phyloP scores from a whole-genome alignment of 73 alveolate genomes.

The Stentor roeselii region DNA sequence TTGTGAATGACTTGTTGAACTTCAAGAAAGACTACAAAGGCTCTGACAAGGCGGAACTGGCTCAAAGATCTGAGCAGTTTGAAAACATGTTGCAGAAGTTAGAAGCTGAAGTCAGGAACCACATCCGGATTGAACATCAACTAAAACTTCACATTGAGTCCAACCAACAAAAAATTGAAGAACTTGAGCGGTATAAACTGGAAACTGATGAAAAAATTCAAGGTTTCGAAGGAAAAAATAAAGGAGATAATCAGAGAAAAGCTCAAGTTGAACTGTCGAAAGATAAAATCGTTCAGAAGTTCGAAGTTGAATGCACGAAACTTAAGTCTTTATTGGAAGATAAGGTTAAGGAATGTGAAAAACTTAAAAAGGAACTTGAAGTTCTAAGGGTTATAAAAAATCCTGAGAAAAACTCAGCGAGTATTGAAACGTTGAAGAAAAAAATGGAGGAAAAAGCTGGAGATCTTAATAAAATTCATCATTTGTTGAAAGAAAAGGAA shows the following conservation, averaged over 20 bases:
- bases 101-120: conserved; percentile 90
- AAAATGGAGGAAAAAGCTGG: conserved; percentile 19
- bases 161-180: conserved; percentile 72
- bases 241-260: background rate
- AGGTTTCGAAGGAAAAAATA: background rate
- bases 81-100: conserved; percentile 32
- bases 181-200: conserved; percentile 58
- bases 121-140: conserved; percentile 84
- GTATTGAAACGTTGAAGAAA: background rate
- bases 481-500: background rate
- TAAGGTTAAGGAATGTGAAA: conserved; percentile 8
- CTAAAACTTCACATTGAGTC: conserved; percentile 78
- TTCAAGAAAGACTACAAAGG: conserved; percentile 8
- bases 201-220: background rate
- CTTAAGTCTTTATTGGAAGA: background rate
- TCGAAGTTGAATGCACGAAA: background rate
- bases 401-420: background rate
- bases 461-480: conserved; percentile 11
- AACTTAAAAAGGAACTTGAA: conserved; percentile 15
- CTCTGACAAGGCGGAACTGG: conserved; percentile 13
- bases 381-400: background rate
- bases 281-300: background rate
- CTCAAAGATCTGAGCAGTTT: conserved; percentile 3
- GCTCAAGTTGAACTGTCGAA: background rate
- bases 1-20: background rate